Evolutionary conservation across 371 early-diverging fungal species (phyloP).

Genomic region (Lichtheimia corymbifera): DNA sequence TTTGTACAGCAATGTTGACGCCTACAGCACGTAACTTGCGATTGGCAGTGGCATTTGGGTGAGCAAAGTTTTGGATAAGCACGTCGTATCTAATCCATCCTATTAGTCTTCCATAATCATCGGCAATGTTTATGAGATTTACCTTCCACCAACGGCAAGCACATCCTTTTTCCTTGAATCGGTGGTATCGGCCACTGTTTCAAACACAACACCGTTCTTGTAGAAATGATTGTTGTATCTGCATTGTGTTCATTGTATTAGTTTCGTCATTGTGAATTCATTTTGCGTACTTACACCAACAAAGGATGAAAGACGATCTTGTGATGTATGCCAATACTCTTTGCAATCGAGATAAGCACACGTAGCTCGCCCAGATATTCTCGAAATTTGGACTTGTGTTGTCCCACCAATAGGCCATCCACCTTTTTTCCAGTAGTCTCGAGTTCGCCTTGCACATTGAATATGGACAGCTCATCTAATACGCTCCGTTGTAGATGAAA

Average conservation of each 20-base stretch:
- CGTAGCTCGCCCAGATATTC: slow-evolving; percentile 55
- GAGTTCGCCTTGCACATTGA: slow-evolving; percentile 62
- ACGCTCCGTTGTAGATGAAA: slow-evolving; percentile 62
- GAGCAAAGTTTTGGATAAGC: slow-evolving; percentile 48
- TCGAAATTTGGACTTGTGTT: slow-evolving; percentile 45
- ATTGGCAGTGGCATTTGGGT: slow-evolving; percentile 41
- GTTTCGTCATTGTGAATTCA: not conserved
- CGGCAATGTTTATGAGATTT: not conserved
- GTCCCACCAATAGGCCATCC: slow-evolving; percentile 60
- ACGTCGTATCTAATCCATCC: slow-evolving; percentile 66
- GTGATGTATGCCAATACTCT: slow-evolving; percentile 64
- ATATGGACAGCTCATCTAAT: slow-evolving; percentile 66
- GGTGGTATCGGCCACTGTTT: slow-evolving; percentile 58
- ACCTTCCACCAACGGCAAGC: slow-evolving; percentile 81
- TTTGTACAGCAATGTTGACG: slow-evolving; percentile 79
- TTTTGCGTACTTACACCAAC: slow-evolving; percentile 57
- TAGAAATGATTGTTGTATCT: slow-evolving; percentile 79
- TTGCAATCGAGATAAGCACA: slow-evolving; percentile 47
- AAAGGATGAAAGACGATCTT: slow-evolving; percentile 69
- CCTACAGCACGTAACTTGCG: slow-evolving; percentile 72
- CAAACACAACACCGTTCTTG: slow-evolving; percentile 75
- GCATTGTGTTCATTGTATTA: not conserved
- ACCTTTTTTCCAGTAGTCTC: slow-evolving; percentile 51
- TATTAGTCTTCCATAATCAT: no score
- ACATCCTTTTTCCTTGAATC: slow-evolving; percentile 69